phyloP scores from a whole-genome alignment of 306 rosid genomes.

The Senna siamea region DNA sequence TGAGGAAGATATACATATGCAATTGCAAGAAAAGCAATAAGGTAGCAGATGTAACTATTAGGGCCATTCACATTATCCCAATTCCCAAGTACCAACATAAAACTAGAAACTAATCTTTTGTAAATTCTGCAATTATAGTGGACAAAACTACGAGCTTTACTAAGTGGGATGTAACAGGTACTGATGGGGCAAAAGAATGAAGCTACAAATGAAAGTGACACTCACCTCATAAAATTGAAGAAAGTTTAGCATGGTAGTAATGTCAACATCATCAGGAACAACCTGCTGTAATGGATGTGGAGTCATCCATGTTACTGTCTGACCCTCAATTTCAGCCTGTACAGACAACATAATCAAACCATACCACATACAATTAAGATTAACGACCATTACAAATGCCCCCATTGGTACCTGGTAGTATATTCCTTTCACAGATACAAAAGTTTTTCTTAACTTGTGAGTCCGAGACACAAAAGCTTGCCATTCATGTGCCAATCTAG shows the following conservation, averaged over 20 bases:
- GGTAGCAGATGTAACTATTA: conserved; percentile 1
- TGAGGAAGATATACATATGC: conserved; percentile 11
- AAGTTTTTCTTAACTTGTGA: conserved; percentile 80
- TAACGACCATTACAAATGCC: conserved; percentile 5
- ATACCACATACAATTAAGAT: background rate
- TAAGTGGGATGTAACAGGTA: background rate
- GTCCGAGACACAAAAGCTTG: conserved; percentile 79
- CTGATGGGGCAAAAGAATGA: conserved; percentile 13
- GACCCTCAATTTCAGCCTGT: conserved; percentile 88
- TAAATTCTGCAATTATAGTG: background rate
- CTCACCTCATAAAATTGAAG: conserved; percentile 82
- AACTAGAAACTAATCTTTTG: background rate
- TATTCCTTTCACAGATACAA: conserved; percentile 88
- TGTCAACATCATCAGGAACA: conserved; percentile 76
- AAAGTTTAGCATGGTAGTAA: conserved; percentile 71
- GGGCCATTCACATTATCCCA: background rate
- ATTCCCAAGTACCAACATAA: background rate
- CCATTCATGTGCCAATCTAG: conserved; percentile 95
- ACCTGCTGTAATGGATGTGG: conserved; percentile 95
- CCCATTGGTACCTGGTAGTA: conserved; percentile 75
- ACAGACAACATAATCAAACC: conserved; percentile 33
- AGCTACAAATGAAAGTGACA: conserved; percentile 17
- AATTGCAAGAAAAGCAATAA: background rate
- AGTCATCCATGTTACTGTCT: conserved; percentile 81
- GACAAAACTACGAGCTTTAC: background rate